phyloP scores from a whole-genome alignment of 2,329 filamentous ascomycete genomes.

The Verruconis gallopava region DNA sequence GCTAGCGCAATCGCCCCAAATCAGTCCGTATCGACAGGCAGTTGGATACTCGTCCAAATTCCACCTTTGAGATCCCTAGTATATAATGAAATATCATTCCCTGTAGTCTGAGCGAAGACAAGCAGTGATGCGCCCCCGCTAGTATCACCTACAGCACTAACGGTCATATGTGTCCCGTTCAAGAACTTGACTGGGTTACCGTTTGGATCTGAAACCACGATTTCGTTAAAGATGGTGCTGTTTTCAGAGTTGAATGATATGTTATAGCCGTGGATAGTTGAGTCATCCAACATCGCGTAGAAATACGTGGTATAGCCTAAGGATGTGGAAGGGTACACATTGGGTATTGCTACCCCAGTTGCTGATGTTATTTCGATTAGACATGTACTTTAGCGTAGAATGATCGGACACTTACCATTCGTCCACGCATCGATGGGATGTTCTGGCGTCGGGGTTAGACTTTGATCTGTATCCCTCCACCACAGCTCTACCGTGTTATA shows the following conservation, averaged over 20 bases:
- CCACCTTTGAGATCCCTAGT: neutral
- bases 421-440: constrained; percentile 3
- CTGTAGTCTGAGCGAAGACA: neutral
- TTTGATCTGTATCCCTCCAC: constrained; percentile 4
- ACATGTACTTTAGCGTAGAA: neutral
- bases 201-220: neutral
- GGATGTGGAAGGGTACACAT: neutral
- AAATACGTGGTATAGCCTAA: neutral
- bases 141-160: neutral
- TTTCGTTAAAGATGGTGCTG: neutral
- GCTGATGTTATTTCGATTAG: neutral
- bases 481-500: neutral
- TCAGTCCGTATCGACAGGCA: neutral
- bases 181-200: constrained; percentile 1
- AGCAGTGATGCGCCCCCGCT: neutral
- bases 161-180: neutral
- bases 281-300: constrained; percentile 1
- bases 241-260: neutral
- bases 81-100: constrained; percentile 1
- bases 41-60: neutral
- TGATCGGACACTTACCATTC: constrained; percentile 1
- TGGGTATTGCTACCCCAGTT: neutral
- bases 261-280: constrained; percentile 4
- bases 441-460: neutral
- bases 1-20: too few species aligned